Conservation (phyloP, 2,329 filamentous ascomycete species). For the Aspergillus sp. region DNA sequence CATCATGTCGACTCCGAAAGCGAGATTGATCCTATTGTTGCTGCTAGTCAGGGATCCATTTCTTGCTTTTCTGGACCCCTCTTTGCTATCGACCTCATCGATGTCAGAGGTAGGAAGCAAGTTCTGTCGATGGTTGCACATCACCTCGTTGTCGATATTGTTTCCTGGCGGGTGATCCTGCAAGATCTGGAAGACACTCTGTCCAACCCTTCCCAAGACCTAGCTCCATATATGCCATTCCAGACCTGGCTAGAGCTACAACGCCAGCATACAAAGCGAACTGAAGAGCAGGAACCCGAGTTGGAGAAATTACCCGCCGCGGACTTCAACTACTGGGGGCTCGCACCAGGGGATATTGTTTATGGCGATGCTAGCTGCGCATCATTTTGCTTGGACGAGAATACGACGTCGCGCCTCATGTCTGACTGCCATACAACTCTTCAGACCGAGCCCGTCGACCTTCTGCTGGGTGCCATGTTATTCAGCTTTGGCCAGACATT, state of each 20-base stretch:
- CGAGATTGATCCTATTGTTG: slow-evolving; percentile 15
- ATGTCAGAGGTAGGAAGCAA: slow-evolving; percentile 30
- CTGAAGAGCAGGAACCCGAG: slow-evolving; percentile 5
- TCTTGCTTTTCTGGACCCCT: slow-evolving; percentile 38
- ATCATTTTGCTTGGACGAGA: slow-evolving; percentile 30
- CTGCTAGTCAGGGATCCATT: slow-evolving; percentile 33
- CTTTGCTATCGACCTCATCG: slow-evolving; percentile 44
- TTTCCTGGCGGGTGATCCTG: slow-evolving; percentile 41
- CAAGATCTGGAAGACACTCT: slow-evolving; percentile 40
- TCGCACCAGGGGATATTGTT: slow-evolving; percentile 27
- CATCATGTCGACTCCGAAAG: slow-evolving; percentile 23
- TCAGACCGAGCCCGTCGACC: slow-evolving; percentile 36
- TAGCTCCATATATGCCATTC: slow-evolving; percentile 34
- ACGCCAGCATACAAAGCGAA: slow-evolving; percentile 21
- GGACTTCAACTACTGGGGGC: slow-evolving; percentile 38
- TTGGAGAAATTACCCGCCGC: slow-evolving; percentile 26
- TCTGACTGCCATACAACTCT: slow-evolving; percentile 33
- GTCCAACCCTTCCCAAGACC: slow-evolving; percentile 21
- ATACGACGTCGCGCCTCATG: slow-evolving; percentile 26
- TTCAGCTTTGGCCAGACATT: slow-evolving; percentile 49
- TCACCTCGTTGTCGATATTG: slow-evolving; percentile 41
- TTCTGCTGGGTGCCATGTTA: slow-evolving; percentile 39
- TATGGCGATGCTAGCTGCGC: slow-evolving; percentile 38
- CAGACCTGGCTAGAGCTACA: slow-evolving; percentile 39
- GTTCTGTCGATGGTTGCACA: slow-evolving; percentile 38